These are phyloP conservation scores for Candida ficus DNA, from an alignment of 805 yeast species.

Conservation along the genomic window DNA sequence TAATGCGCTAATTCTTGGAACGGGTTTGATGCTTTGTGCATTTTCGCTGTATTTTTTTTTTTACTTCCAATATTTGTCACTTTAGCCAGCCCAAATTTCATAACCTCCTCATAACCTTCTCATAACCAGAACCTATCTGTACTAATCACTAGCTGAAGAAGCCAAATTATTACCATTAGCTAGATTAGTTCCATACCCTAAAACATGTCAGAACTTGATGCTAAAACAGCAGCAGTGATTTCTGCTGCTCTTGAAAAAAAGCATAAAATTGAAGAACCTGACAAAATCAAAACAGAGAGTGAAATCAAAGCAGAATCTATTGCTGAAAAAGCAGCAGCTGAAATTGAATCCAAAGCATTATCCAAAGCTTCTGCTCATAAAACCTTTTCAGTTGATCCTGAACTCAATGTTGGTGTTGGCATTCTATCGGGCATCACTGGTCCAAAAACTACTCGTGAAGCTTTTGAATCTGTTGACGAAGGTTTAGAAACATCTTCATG, in stretches of 20 bases:
- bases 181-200: too few relatives aligned
- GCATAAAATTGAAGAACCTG: constrained; percentile 29
- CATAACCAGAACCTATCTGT: background rate
- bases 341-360: background rate
- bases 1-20: background rate
- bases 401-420: constrained; percentile 22
- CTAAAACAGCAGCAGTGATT: constrained; percentile 21
- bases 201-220: constrained; percentile 10
- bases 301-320: constrained; percentile 47
- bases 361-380: constrained; percentile 10
- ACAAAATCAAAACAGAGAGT: constrained; percentile 80
- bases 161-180: too few relatives aligned
- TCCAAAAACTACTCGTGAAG: constrained; percentile 14
- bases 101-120: constrained; percentile 6
- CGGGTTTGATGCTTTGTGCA: background rate
- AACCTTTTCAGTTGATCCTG: constrained; percentile 21
- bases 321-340: background rate
- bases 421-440: constrained; percentile 18
- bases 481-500: constrained; percentile 28
- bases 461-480: constrained; percentile 1
- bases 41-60: background rate
- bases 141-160: background rate
- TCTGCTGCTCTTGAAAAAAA: constrained; percentile 25
- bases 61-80: too few relatives aligned
- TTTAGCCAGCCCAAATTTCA: background rate